Percentiles rank a stretch among this genome's conserved stretches.
Evolutionary conservation across 1,139 yeast species (phyloP).

Genomic region (Oligophagozyma castellii): DNA sequence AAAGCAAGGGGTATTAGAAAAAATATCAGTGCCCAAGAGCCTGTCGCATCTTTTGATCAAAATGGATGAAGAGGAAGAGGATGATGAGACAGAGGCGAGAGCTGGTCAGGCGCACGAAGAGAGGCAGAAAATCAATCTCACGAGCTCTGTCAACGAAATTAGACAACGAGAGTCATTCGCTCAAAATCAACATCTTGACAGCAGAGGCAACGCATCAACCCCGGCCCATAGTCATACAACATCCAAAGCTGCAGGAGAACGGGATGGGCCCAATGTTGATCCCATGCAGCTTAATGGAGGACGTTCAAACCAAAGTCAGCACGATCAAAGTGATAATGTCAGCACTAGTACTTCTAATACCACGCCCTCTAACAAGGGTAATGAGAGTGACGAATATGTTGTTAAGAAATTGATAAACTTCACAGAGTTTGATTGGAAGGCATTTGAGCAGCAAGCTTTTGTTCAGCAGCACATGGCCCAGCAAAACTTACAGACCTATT

Average conservation of each 20-base stretch:
- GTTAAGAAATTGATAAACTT: slow-evolving; percentile 22
- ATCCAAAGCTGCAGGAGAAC: too few relatives aligned
- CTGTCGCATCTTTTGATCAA: slow-evolving; percentile 31
- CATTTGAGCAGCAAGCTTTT: slow-evolving; percentile 23
- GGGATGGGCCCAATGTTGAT: too few relatives aligned
- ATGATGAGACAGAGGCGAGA: slow-evolving; percentile 3
- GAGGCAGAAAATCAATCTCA: slow-evolving; percentile 1
- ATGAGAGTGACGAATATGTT: slow-evolving; percentile 11
- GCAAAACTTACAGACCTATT: slow-evolving; percentile 22
- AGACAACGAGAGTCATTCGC: neutral
- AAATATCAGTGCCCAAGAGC: slow-evolving; percentile 37
- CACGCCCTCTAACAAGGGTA: neutral
- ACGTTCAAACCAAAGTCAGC: too few relatives aligned
- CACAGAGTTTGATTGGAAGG: slow-evolving; percentile 24
- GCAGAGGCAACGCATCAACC: neutral
- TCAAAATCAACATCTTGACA: neutral
- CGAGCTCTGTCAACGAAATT: neutral
- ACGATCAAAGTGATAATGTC: neutral
- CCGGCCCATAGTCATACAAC: slow-evolving; percentile 2
- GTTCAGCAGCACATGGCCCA: slow-evolving; percentile 24
- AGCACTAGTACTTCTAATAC: neutral
- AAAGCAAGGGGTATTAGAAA: slow-evolving; percentile 33
- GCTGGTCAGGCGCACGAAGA: neutral
- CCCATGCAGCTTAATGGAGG: too few relatives aligned
- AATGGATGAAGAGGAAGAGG: slow-evolving; percentile 8